Evolutionary conservation across 345 rosid species (phyloP), one percentile per base, ranked within the genome.

Genomic region (Eucalyptus cloeziana): DNA sequence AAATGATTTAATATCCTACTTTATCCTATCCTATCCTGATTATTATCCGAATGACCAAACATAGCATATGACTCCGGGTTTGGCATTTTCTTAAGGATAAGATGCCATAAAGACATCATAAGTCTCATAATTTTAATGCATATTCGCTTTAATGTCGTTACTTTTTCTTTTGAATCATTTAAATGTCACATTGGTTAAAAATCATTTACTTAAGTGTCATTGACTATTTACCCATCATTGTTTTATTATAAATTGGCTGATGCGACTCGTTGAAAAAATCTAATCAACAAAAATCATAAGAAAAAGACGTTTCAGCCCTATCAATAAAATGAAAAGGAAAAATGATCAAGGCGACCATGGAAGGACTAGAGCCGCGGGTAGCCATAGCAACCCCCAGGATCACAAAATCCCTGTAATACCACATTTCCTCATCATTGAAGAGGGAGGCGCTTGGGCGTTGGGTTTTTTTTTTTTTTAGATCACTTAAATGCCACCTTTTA

Each of bases 331-430:
- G 4, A 30, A 64, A 64, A 64, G 16, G 17, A n/a, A 12, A 27
- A 60, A 0, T 60, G 69, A 60, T 60, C 7, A 60, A 27, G 14
- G 31, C 3, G 8, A 60, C 31, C 69, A 27, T 60, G 69, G 69
- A 27, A 60, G 69, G n/a, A 13, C 69, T 13, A 13, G 69, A 60
- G 69, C 15, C 16, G 3, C 1, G 14, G 16, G 15, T 1, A 27
- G 69, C 69, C 69, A 60, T 60, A 12, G 31, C 14, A 60, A 13
- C 69, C 69, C 19, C 16, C 8, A 1, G 6, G 31, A 30, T 60
- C 69, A 27, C 8, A 0, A 60, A 27, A 60, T 0, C 31, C 14
- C 69, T 0, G 1, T 27, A 27, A 27, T 60, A 60, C 16, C 14
- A 12, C 69, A 13, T 60, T 27, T 27, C 67, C 31, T 60, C 76